Percentiles rank a stretch among this genome's conserved stretches.
phyloP scores from a whole-genome alignment of 2,329 filamentous ascomycete genomes.

The Alternaria incomplexa region DNA sequence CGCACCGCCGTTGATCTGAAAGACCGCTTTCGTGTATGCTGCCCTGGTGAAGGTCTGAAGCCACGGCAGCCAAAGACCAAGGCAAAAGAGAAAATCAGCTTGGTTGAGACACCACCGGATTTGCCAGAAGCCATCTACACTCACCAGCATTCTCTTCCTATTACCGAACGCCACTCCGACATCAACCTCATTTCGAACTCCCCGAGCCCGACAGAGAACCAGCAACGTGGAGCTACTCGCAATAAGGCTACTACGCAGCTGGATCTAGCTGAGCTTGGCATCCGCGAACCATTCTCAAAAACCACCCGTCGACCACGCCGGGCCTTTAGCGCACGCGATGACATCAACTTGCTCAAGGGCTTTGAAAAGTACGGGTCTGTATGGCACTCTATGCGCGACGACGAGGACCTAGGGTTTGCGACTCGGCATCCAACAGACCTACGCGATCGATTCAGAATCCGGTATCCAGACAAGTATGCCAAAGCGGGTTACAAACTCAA shows the following conservation, averaged over 20 bases:
- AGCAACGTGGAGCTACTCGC: slow-evolving; percentile 20
- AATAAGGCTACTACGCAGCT: slow-evolving; percentile 23
- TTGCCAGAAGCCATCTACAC: not conserved
- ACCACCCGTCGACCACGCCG: slow-evolving; percentile 60
- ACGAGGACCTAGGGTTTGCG: slow-evolving; percentile 58
- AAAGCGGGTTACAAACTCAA: slow-evolving; percentile 54
- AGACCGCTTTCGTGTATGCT: slow-evolving; percentile 65
- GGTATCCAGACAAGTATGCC: slow-evolving; percentile 63
- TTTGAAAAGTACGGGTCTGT: slow-evolving; percentile 64
- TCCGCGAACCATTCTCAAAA: slow-evolving; percentile 58
- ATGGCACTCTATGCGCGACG: slow-evolving; percentile 66
- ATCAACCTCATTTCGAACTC: not conserved
- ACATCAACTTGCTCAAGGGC: slow-evolving; percentile 63
- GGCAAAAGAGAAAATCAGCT: slow-evolving; percentile 14
- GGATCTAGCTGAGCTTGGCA: slow-evolving; percentile 53
- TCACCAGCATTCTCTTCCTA: not conserved
- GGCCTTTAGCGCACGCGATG: slow-evolving; percentile 63
- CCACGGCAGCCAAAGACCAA: slow-evolving; percentile 48
- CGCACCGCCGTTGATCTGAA: slow-evolving; percentile 69
- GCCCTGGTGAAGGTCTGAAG: slow-evolving; percentile 49
- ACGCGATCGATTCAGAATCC: slow-evolving; percentile 66
- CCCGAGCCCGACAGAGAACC: not conserved
- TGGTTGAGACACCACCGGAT: not conserved
- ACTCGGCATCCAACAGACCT: slow-evolving; percentile 63
- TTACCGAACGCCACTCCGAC: not conserved